phyloP scores from a whole-genome alignment of 192 early-diverging fungal species.

The Geosiphon pyriformis region DNA sequence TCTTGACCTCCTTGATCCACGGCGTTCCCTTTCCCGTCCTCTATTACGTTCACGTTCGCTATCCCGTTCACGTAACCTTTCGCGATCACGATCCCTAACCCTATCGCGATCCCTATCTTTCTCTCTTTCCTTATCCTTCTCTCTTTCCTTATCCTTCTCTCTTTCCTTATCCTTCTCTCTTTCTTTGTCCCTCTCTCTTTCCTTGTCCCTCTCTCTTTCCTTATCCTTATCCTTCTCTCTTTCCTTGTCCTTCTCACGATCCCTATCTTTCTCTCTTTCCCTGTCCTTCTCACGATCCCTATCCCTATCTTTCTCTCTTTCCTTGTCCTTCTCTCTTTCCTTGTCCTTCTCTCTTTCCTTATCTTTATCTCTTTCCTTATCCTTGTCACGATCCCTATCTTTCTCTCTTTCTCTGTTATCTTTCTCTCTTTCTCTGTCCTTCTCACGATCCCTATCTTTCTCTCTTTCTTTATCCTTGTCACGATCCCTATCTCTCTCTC shows the following conservation, averaged over 20 bases:
- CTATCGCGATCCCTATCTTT: background rate
- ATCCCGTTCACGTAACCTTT: background rate
- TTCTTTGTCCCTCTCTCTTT: slow-evolving; percentile 36
- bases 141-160: background rate
- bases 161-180: slow-evolving; percentile 24
- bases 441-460: background rate
- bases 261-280: slow-evolving; percentile 12
- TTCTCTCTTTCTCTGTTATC: background rate
- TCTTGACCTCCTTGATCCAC: slow-evolving; percentile 15
- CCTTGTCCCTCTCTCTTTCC: slow-evolving; percentile 33
- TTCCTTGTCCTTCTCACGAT: slow-evolving; percentile 3
- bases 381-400: background rate
- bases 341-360: slow-evolving; percentile 1
- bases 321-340: background rate
- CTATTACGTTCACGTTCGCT: background rate
- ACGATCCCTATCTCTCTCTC: background rate
- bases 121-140: background rate
- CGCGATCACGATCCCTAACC: background rate
- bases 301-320: slow-evolving; percentile 18
- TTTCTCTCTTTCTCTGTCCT: background rate
- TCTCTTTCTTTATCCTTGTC: background rate
- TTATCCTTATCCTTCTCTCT: slow-evolving; percentile 6
- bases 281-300: slow-evolving; percentile 32
- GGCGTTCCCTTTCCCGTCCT: slow-evolving; percentile 8
- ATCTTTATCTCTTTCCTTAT: background rate